A percentile compares a stretch with the other conserved stretches of the same genome.
phyloP scores from a whole-genome alignment of 768 basidiomycete genomes.

The Russula sp. region DNA sequence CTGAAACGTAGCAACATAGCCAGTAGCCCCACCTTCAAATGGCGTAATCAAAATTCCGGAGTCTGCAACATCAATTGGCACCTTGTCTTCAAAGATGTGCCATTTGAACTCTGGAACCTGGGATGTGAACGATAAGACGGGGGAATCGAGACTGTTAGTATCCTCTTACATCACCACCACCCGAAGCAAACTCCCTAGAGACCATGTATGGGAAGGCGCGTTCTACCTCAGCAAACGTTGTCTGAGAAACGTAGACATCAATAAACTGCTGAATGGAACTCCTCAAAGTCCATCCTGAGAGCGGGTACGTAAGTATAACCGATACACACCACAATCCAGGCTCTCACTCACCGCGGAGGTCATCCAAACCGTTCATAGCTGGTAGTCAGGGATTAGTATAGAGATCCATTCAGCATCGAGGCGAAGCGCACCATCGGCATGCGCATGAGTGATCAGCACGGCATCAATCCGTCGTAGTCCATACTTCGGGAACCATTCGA shows the following conservation, averaged over 20 bases:
- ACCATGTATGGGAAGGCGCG: conserved; percentile 80
- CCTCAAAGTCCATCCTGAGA: conserved; percentile 65
- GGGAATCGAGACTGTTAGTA: not conserved
- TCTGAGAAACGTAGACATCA: conserved; percentile 64
- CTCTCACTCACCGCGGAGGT: conserved; percentile 59
- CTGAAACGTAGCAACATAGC: not conserved
- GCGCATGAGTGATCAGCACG: conserved; percentile 81
- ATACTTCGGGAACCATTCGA: conserved; percentile 64
- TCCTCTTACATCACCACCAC: conserved; percentile 62
- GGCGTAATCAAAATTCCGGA: conserved; percentile 61
- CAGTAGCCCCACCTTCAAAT: conserved; percentile 46
- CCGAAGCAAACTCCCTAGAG: conserved; percentile 67
- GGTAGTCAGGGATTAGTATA: not conserved
- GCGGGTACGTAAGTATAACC: not conserved
- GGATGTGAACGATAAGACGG: conserved; percentile 4
- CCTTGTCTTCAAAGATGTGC: conserved; percentile 69
- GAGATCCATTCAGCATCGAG: not conserved
- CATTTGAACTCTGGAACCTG: conserved; percentile 80
- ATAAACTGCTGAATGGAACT: conserved; percentile 62
- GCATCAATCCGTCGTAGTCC: conserved; percentile 66
- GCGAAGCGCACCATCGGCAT: conserved; percentile 59
- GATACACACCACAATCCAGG: not conserved
- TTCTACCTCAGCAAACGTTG: conserved; percentile 61
- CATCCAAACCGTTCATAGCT: conserved; percentile 90
- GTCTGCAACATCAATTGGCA: conserved; percentile 59